Base-by-base conservation (phyloP, 768 basidiomycete species). In the Mycena maculata region DNA sequence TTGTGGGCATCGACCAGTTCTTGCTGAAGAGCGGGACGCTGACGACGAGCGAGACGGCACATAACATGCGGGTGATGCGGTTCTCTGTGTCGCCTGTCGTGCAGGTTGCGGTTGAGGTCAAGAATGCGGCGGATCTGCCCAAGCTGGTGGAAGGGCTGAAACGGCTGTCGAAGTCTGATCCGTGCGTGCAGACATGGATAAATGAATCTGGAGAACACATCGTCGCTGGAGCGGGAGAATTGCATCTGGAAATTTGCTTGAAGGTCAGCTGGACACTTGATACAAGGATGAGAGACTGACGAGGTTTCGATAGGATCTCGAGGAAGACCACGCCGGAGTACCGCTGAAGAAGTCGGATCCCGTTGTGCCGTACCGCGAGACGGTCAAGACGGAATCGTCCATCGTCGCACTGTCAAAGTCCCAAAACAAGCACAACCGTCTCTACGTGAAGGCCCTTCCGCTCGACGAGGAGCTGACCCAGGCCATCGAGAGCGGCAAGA, bases 51-150 rank as follows among this genome's bases (percentile, higher is more conserved):
- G 98, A 99, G 84, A 98, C 96, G 58, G 98, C 98, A 56, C 98
- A 99, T 88, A 99, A 99, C 88, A 98, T 99, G 96, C 95, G 86
- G 85, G 96, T 99, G 82, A 99, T 99, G 98, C 95, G 93, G 85
- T 98, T 98, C 89, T 99, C 96, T 80, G 98, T 99, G 62, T 99
- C 98, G 31, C 98, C 98, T 73, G 98, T 99, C 86, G 98, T 99
- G 48, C 98, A 90, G 79, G 95, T 99, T 76, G 95, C 98, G 71
- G 98, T 99, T 74, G 98, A 99, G 82, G 98, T 99, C 82, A 99
- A 99, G 92, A 99, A 99, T 81, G 95, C 98, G 64, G 89, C 94
- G 65, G 98, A 99, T 88, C 88, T 99, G 50, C 98, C 98, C 77
- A 99, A 99, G 85, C 93, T 99, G 71, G 98, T 99, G 69, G 98